Evolutionary conservation across 2,329 filamentous ascomycete species (phyloP).

Genomic region (Biscogniauxia marginata): DNA sequence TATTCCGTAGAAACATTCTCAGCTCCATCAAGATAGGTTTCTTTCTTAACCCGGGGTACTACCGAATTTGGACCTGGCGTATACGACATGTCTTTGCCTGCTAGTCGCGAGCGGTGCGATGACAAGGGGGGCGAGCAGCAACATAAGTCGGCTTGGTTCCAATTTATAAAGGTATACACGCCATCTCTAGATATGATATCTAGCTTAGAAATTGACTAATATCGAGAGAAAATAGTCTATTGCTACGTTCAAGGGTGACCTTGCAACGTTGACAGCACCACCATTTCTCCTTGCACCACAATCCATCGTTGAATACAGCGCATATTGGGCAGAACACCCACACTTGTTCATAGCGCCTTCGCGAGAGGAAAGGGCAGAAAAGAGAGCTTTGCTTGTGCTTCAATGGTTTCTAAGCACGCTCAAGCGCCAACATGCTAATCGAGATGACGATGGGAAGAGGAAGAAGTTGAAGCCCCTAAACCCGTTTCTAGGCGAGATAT

Average conservation of each 20-base stretch:
- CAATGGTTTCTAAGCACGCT: slow-evolving; percentile 95
- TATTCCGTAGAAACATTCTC: too few relatives aligned
- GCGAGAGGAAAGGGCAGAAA: slow-evolving; percentile 73
- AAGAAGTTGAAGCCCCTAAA: slow-evolving; percentile 95
- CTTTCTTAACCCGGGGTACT: not conserved
- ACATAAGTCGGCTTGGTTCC: slow-evolving; percentile 29
- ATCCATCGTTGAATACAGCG: slow-evolving; percentile 76
- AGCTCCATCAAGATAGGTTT: too few relatives aligned
- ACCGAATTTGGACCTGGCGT: not conserved
- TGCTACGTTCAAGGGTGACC: slow-evolving; percentile 78
- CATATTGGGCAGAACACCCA: slow-evolving; percentile 81
- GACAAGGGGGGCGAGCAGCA: slow-evolving; percentile 25
- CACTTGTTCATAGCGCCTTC: slow-evolving; percentile 78
- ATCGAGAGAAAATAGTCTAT: slow-evolving; percentile 56
- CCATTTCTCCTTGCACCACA: slow-evolving; percentile 80
- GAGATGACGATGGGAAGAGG: slow-evolving; percentile 77
- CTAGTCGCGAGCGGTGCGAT: slow-evolving; percentile 17
- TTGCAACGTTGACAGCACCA: slow-evolving; percentile 76
- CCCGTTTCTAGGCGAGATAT: slow-evolving; percentile 92
- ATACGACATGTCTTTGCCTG: slow-evolving; percentile 16
- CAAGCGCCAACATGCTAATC: slow-evolving; percentile 76
- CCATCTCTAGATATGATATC: not conserved
- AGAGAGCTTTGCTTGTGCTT: slow-evolving; percentile 81
- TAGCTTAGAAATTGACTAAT: not conserved
- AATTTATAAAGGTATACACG: slow-evolving; percentile 28